Percentiles rank a stretch among this genome's conserved stretches.
Evolutionary conservation across 1,139 yeast genomes (phyloP).

Genomic region (Sugiyamaella neomexicana): DNA sequence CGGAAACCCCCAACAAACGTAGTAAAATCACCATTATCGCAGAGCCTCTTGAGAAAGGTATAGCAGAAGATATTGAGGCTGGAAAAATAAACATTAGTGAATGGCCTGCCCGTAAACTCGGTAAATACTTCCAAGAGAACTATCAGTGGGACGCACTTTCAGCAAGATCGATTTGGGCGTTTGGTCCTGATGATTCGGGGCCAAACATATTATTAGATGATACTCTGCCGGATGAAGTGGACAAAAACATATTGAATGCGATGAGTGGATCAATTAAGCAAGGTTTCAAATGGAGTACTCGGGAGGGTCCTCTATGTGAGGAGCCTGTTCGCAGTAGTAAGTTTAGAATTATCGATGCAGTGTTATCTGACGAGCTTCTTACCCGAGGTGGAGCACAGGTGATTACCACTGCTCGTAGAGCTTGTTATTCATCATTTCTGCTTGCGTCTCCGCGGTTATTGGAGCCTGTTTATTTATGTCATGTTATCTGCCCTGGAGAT

Average conservation of each 20-base stretch:
- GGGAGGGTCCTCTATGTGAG: slow-evolving; percentile 89
- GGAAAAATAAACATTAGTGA: slow-evolving; percentile 46
- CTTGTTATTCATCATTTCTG: slow-evolving; percentile 79
- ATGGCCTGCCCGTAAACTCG: slow-evolving; percentile 46
- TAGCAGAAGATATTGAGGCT: slow-evolving; percentile 58
- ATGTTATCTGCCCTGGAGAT: slow-evolving; percentile 55
- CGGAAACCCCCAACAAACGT: slow-evolving; percentile 55
- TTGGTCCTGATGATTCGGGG: slow-evolving; percentile 59
- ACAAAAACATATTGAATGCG: slow-evolving; percentile 50
- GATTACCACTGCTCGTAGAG: slow-evolving; percentile 79
- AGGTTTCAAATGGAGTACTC: slow-evolving; percentile 82
- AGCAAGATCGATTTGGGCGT: slow-evolving; percentile 78
- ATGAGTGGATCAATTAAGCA: slow-evolving; percentile 59
- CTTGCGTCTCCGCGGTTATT: slow-evolving; percentile 76
- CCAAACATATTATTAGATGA: slow-evolving; percentile 74
- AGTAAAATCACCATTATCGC: slow-evolving; percentile 70
- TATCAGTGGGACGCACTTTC: slow-evolving; percentile 84
- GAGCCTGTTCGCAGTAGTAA: slow-evolving; percentile 73
- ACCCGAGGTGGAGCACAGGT: slow-evolving; percentile 69
- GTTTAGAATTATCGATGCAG: slow-evolving; percentile 68
- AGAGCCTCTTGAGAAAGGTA: slow-evolving; percentile 64
- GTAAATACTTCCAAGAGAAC: slow-evolving; percentile 55
- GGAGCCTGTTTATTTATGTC: slow-evolving; percentile 79
- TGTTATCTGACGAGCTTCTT: slow-evolving; percentile 49
- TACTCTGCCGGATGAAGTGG: slow-evolving; percentile 70